Conservation (phyloP, 129 eudicot species). For the Flaveria trinervia region DNA sequence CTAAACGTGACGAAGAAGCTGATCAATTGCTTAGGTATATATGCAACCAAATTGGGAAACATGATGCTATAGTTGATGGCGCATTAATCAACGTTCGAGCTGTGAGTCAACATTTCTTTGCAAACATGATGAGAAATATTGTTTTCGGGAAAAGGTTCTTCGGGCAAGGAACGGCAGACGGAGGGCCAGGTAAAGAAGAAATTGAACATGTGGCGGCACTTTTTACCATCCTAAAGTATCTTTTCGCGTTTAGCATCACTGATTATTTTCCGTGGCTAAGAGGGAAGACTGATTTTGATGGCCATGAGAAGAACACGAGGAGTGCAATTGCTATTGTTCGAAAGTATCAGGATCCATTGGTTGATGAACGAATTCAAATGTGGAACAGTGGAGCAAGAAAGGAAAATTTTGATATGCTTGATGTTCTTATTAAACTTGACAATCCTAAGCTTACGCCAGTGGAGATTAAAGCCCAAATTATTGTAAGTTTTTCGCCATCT, state of each 20-base stretch:
- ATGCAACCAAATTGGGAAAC: conserved; percentile 16
- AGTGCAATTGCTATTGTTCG: neutral
- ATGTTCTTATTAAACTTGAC: conserved; percentile 28
- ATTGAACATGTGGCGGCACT: conserved; percentile 36
- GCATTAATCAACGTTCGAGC: conserved; percentile 23
- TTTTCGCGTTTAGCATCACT: conserved; percentile 33
- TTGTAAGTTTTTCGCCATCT: conserved; percentile 12
- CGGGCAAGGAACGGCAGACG: conserved; percentile 37
- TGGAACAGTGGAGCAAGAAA: conserved; percentile 23
- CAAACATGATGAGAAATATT: conserved; percentile 32
- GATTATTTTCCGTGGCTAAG: conserved; percentile 35
- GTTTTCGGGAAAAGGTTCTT: conserved; percentile 35
- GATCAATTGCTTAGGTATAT: conserved; percentile 27
- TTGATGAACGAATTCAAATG: conserved; percentile 23
- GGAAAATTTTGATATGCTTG: conserved; percentile 22
- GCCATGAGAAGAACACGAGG: conserved; percentile 24
- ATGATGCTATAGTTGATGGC: neutral
- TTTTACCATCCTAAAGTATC: conserved; percentile 25
- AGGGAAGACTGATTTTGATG: conserved; percentile 31
- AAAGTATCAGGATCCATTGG: conserved; percentile 29
- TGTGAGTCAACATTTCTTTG: conserved; percentile 35
- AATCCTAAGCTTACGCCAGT: conserved; percentile 18
- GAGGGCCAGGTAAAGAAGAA: conserved; percentile 47
- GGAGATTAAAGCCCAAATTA: conserved; percentile 22
- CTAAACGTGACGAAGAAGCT: conserved; percentile 36